Conservation (phyloP, 2,329 filamentous ascomycete genomes). For the Colletotrichum sp. region DNA sequence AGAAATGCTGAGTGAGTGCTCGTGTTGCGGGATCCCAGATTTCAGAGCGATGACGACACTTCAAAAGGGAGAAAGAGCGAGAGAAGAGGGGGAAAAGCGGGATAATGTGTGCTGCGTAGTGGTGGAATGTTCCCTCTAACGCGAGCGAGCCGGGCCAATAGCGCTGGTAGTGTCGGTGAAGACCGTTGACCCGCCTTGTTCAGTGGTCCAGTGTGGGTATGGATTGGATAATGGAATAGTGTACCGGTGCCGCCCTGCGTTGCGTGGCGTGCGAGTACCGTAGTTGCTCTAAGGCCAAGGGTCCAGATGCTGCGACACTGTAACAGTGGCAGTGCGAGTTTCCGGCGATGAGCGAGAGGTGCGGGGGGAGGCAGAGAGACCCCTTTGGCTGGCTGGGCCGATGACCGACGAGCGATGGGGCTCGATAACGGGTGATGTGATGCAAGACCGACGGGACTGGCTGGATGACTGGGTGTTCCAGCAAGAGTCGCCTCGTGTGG, state of each 20-base stretch:
- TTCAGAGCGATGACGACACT: conserved; percentile 19
- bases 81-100: conserved; percentile 17
- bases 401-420: not conserved
- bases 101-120: not conserved
- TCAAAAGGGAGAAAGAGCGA: not conserved
- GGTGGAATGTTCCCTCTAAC: conserved; percentile 9
- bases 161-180: conserved; percentile 20
- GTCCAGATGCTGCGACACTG: not conserved
- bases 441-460: not conserved
- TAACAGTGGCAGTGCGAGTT: not conserved
- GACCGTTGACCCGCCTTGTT: conserved; percentile 17
- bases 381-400: not conserved
- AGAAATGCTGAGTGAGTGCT: not conserved
- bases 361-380: not conserved
- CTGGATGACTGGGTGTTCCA: not conserved
- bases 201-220: not conserved
- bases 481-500: not conserved
- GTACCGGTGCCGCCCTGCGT: not conserved
- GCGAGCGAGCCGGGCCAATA: conserved; percentile 3
- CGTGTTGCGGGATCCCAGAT: conserved; percentile 10
- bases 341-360: not conserved
- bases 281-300: not conserved
- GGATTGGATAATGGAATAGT: conserved; percentile 14
- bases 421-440: not conserved
- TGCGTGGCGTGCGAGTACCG: conserved; percentile 9